A percentile compares a stretch with the other conserved stretches of the same genome.
Conservation (phyloP, 805 yeast genomes). For the Teunomyces aglyptinius region DNA sequence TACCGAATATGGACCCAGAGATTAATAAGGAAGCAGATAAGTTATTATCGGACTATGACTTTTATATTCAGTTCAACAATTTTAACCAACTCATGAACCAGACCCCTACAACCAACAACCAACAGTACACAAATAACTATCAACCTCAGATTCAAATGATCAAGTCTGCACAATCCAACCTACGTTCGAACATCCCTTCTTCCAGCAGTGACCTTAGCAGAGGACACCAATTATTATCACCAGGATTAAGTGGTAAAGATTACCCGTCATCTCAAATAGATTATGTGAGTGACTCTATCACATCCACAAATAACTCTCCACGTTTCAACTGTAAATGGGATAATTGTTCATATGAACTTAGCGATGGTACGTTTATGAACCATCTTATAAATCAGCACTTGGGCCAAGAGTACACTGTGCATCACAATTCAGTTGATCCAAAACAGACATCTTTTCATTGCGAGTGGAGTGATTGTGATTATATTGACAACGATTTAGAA, state of each 20-base stretch:
- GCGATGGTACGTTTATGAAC: conserved; percentile 28
- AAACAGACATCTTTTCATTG: conserved; percentile 42
- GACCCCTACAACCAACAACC: background rate
- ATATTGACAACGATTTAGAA: conserved; percentile 50
- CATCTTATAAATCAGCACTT: conserved; percentile 51
- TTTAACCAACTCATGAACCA: conserved; percentile 16
- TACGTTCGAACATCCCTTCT: background rate
- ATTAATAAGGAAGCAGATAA: conserved; percentile 6
- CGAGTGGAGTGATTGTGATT: conserved; percentile 76
- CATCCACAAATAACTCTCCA: background rate
- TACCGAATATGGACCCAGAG: conserved; percentile 22
- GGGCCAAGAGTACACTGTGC: conserved; percentile 41
- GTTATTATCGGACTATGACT: conserved; percentile 36
- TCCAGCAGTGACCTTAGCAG: background rate
- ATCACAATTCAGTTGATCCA: conserved; percentile 6
- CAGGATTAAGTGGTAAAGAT: background rate
- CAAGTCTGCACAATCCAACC: conserved; percentile 2
- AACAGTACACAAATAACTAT: background rate
- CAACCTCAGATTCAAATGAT: background rate
- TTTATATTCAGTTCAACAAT: conserved; percentile 35
- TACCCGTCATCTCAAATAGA: background rate
- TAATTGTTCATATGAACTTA: conserved; percentile 48
- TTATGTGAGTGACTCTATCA: background rate
- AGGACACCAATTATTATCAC: background rate
- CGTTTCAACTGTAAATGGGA: conserved; percentile 62